These are phyloP conservation scores for Boletus rex-veris DNA, from an alignment of 768 basidiomycete genomes.

Conservation along the genomic window DNA sequence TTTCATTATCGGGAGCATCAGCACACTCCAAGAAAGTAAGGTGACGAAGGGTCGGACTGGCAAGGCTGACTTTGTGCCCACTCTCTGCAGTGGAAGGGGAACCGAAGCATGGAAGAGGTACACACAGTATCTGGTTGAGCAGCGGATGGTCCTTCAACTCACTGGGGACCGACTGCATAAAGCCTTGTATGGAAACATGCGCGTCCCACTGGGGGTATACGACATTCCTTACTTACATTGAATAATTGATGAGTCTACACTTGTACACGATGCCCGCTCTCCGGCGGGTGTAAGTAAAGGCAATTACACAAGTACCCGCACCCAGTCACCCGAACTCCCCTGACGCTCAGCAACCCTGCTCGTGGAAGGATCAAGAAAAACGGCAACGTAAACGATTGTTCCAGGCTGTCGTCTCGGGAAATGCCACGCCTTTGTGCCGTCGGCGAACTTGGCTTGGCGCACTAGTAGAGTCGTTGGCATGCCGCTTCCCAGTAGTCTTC, in stretches of 20 bases:
- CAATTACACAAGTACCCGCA: neutral
- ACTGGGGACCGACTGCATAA: constrained; percentile 40
- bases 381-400: constrained; percentile 10
- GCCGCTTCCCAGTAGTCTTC: too few relatives aligned
- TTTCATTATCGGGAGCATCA: constrained; percentile 73
- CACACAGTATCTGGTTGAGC: constrained; percentile 50
- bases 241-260: neutral
- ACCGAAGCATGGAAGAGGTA: constrained; percentile 60
- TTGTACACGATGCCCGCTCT: neutral
- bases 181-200: constrained; percentile 27
- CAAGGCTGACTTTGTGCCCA: constrained; percentile 9
- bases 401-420: neutral
- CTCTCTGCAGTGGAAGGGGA: constrained; percentile 37
- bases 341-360: constrained; percentile 8
- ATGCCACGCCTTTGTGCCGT: neutral
- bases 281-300: neutral
- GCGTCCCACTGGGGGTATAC: constrained; percentile 6
- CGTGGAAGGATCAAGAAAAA: constrained; percentile 8
- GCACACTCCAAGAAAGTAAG: constrained; percentile 55
- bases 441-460: neutral
- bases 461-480: too few relatives aligned
- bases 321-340: neutral
- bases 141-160: constrained; percentile 51
- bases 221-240: constrained; percentile 5
- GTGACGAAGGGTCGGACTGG: constrained; percentile 21